Evolutionary conservation across 2,329 filamentous ascomycete genomes (phyloP), one percentile per base, ranked within the genome.

Genomic region (Colletotrichum tamarilloi): DNA sequence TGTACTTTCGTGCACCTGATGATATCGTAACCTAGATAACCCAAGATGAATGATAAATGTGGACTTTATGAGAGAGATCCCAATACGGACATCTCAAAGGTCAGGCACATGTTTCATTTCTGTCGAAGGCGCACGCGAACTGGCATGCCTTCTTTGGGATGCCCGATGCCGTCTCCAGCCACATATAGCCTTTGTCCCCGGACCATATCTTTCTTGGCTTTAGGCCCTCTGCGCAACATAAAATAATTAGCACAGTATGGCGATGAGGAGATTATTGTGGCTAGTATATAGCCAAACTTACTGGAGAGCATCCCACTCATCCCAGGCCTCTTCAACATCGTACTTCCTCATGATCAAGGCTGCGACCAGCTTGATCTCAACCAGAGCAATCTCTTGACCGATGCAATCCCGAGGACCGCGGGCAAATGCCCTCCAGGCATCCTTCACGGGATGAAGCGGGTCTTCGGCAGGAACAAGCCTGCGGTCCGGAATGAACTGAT

Each of bases 391-490:
- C 74, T 88, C 85, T 79, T 90, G 86, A 0, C 89, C 90, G 42
- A 91, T 86, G 73, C 89, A 92, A 56, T 86, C 87, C 11, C 89
- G 78, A 4, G 86, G 85, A 0, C 89, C 89, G 24, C 86, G 81
- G 57, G 86, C 85, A 76, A 91, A 92, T 0, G 87, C 84, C 7
- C 87, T 81, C 84, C 84, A 91, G 0, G 88, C 87, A 67, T 85
- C 83, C 32, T 74, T 74, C 1, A 68, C 42, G 6, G 74, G 72
- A 24, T 74, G 62, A 28, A 76, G 46, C 35, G 67, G 74, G 14
- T 76, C 67, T 5, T 73, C 62, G 12, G 77, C 72, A 3, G 67
- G 75, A 19, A 75, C 76, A 8, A 78, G 74, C 75, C 80, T 80
- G 22, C 83, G 74, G 67, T 84, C 77, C 24, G 83, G 80, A 55